These are phyloP conservation scores for Cladosporium sphaerospermum DNA, from an alignment of 2,329 filamentous ascomycete genomes.

Conservation along the genomic window DNA sequence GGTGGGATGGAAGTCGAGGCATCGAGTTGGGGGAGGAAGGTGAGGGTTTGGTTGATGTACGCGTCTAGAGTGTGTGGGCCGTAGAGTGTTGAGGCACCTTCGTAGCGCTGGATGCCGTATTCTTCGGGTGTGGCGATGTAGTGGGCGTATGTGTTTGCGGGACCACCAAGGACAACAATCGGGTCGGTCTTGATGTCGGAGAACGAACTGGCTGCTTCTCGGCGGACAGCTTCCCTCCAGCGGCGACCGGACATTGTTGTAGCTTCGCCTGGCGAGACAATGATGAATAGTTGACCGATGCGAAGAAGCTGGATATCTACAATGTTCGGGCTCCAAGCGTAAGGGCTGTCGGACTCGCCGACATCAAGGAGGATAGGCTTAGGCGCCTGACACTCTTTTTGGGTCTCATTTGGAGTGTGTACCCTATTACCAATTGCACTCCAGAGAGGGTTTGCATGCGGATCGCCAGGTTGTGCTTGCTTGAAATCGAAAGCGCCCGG, in stretches of 20 bases:
- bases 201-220: constrained; percentile 35
- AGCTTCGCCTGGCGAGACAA: constrained; percentile 79
- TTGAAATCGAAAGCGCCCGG: constrained; percentile 91
- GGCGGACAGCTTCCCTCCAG: constrained; percentile 68
- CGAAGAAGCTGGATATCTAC: constrained; percentile 83
- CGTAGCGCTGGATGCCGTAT: constrained; percentile 80
- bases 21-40: constrained; percentile 61
- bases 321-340: constrained; percentile 84
- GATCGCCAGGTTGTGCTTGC: constrained; percentile 71
- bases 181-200: constrained; percentile 45
- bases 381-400: constrained; percentile 67
- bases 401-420: constrained; percentile 62
- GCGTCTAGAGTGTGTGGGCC: constrained; percentile 76
- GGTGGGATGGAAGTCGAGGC: constrained; percentile 32
- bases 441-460: constrained; percentile 75
- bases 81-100: constrained; percentile 88
- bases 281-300: constrained; percentile 75
- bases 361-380: constrained; percentile 88
- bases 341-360: constrained; percentile 70
- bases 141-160: constrained; percentile 85
- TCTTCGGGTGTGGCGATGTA: constrained; percentile 76
- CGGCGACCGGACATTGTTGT: constrained; percentile 88
- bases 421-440: constrained; percentile 65
- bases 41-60: constrained; percentile 80
- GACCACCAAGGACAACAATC: constrained; percentile 77